Evolutionary conservation across 768 basidiomycete species (phyloP), one percentile per base, ranked within the genome.

Genomic region (Serendipita vermifera): DNA sequence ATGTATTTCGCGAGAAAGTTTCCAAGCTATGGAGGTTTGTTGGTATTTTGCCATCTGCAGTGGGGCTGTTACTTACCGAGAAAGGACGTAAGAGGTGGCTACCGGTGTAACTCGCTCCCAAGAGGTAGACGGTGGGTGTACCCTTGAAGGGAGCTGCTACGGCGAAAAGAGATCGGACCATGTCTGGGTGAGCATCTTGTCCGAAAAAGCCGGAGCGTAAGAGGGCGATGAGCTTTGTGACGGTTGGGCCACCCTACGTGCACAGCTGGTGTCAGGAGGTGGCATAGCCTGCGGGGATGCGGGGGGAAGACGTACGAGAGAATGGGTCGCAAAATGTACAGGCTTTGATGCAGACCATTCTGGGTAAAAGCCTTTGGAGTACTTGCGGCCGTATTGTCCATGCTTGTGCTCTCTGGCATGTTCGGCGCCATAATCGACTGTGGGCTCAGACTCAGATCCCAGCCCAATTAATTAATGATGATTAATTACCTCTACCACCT

Each of bases 321-420:
- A 77, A 62, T 77, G 74, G 2, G 74, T 76, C 5, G 78, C 56
- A 57, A 79, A 75, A 63, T 78, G 76, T 15, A 79, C 60, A 0
- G 76, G 76, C 2, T 59, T 61, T 31, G 64, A 58, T 17, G n/a
- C 35, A 2, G 74, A 75, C 76, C 77, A 77, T 38, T 67, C 60
- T 2, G 76, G 73, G 62, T 77, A 78, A 17, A 74, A 61, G 1
- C 75, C 76, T n/a, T 55, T 32, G 1, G 59, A 33, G 59, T 72
- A 65, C 2, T 62, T 67, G 38, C 75, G 69, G 15, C 77, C 77
- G 59, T 71, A 73, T 3, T 72, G 71, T 5, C 64, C 63, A 62
- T 77, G 75, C 1, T 62, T 62, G 58, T 73, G 66, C 15, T 55
- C 55, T n/a, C 38, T 53, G n/a, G 73, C 65, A 58, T 77, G 77